A percentile compares a stretch with the other conserved stretches of the same genome.
Conservation (phyloP, 1,139 yeast species). For the Saccharomyces hybrid region DNA sequence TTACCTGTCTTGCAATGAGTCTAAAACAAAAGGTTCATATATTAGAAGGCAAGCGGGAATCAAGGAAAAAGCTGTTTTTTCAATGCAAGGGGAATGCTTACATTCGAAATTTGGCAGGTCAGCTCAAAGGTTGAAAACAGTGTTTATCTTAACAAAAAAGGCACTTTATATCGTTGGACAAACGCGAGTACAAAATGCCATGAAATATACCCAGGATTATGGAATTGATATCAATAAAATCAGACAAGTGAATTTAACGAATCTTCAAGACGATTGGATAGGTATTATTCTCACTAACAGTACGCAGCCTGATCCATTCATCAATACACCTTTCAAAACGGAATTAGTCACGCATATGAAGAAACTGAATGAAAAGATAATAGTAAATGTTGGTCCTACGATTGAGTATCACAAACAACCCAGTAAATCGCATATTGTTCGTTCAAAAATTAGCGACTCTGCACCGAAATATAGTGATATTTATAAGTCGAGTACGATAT, state of each 20-base stretch:
- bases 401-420: slow-evolving; percentile 87
- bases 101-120: slow-evolving; percentile 90
- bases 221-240: slow-evolving; percentile 56
- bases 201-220: slow-evolving; percentile 59
- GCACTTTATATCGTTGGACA: slow-evolving; percentile 67
- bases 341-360: slow-evolving; percentile 77
- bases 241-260: slow-evolving; percentile 60
- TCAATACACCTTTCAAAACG: slow-evolving; percentile 80
- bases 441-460: slow-evolving; percentile 51
- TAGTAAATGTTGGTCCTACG: slow-evolving; percentile 61
- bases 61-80: slow-evolving; percentile 64
- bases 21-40: slow-evolving; percentile 68
- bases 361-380: slow-evolving; percentile 50
- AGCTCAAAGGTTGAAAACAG: slow-evolving; percentile 67
- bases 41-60: slow-evolving; percentile 62
- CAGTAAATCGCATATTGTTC: slow-evolving; percentile 70
- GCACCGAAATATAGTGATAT: slow-evolving; percentile 61
- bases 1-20: slow-evolving; percentile 76
- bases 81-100: slow-evolving; percentile 72
- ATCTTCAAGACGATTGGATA: slow-evolving; percentile 87
- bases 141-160: slow-evolving; percentile 59
- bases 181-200: slow-evolving; percentile 62
- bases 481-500: slow-evolving; percentile 85
- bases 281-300: slow-evolving; percentile 59
- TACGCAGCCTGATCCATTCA: slow-evolving; percentile 66